Base-by-base conservation (phyloP, 1,284 basidiomycete species). In the Phlebopus sp. region DNA sequence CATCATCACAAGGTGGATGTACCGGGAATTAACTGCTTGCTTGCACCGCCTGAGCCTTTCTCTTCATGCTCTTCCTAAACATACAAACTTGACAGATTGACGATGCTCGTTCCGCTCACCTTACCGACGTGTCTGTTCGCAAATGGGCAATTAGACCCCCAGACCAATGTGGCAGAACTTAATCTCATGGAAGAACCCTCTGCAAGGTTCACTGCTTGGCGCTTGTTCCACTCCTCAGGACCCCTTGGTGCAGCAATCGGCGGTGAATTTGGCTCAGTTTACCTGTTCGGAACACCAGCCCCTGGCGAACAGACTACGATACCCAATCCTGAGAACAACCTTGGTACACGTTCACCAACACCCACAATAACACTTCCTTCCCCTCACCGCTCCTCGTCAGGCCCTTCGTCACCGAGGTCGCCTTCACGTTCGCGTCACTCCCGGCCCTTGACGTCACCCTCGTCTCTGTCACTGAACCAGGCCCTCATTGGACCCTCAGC, bases 231-330 rank as follows among this genome's bases (percentile, higher is more conserved):
- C 11, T 27, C 50, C 11, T 46, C 47, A 2, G 44, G 49, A 8
- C 39, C 41, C 19, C 44, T 55, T 21, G 52, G 60, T n/a, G 54
- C 40, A n/a, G 69, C 69, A 3, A 49, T 71, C 2, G 71, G 71
- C 8, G 66, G 62, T 25, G 52, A 62, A 18, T 55, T 60, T n/a
- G 69, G 69, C n/a, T 68, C 70, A 5, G 51, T 72, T 0, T 70
- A 67, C 48, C 49, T 70, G 15, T 70, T 71, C 46, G 61, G 62
- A 11, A 37, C 52, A 18, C 53, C 64, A 41, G 42, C 52, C 5
- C 55, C 53, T 11, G 54, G 61, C 46, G 52, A 59, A 13, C 52
- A 45, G 4, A 2, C 44, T 19, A 34, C 49, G 15, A 51, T 52
- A 43, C 36, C 36, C 7, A 27, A 31, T 15, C 23, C 50, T 29